Conservation (phyloP, 2,329 filamentous ascomycete species). For the Cryphonectria carpinicola region DNA sequence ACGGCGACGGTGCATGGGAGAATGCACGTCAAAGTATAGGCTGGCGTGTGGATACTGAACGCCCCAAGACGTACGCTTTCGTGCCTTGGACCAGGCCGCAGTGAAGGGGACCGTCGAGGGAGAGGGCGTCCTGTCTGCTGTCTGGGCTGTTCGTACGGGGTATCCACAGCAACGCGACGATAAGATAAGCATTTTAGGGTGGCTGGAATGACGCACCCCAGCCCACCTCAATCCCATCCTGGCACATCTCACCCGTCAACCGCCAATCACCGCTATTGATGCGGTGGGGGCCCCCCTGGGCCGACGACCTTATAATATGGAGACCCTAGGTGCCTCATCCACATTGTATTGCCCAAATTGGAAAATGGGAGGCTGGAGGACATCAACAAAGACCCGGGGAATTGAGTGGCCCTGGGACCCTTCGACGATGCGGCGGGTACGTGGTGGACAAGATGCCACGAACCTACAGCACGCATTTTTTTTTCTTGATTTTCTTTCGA, state of each 20-base stretch:
- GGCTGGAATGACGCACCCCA: conserved; percentile 21
- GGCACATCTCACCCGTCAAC: background rate
- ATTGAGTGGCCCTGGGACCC: background rate
- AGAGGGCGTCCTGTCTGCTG: background rate
- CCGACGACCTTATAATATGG: conserved; percentile 9
- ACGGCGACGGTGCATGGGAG: background rate
- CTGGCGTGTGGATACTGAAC: background rate
- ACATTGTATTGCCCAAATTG: conserved; percentile 16
- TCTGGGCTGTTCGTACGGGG: background rate
- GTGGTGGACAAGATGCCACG: background rate
- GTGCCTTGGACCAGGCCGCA: background rate
- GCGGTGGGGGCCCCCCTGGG: background rate
- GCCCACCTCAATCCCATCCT: conserved; percentile 6
- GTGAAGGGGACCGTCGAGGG: background rate
- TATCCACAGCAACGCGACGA: conserved; percentile 24
- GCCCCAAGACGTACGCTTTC: background rate
- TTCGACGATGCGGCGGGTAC: background rate
- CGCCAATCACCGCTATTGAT: background rate
- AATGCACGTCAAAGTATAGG: conserved; percentile 3
- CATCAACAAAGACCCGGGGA: background rate
- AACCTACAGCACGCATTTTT: background rate
- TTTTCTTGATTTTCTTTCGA: too few species aligned
- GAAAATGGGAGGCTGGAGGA: conserved; percentile 4
- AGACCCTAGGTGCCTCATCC: conserved; percentile 8
- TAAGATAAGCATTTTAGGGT: conserved; percentile 13